Conservation (phyloP, 2,329 filamentous ascomycete species). For the Talaromyces sp. region DNA sequence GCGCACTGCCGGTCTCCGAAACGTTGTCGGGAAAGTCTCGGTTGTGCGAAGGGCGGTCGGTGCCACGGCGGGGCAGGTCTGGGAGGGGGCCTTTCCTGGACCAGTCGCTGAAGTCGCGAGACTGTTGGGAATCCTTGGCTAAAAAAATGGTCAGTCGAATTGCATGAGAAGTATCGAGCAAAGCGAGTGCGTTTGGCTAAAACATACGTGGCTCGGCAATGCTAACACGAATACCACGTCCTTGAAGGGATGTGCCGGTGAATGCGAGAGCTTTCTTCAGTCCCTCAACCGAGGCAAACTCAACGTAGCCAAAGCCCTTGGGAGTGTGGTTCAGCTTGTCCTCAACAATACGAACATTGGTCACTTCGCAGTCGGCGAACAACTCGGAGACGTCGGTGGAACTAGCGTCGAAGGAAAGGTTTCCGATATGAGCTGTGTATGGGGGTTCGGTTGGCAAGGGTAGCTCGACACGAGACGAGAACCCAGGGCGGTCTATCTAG, state of each 20-base stretch:
- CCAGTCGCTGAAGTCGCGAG: conserved; percentile 83
- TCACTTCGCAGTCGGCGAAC: conserved; percentile 76
- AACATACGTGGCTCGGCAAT: conserved; percentile 88
- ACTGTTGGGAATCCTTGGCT: conserved; percentile 75
- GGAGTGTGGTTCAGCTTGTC: conserved; percentile 90
- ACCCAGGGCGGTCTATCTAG: conserved; percentile 33
- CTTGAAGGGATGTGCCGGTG: conserved; percentile 77
- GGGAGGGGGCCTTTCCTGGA: conserved; percentile 85
- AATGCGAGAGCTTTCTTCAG: conserved; percentile 84
- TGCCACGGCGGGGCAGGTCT: conserved; percentile 58
- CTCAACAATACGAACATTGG: conserved; percentile 91
- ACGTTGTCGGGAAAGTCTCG: conserved; percentile 47
- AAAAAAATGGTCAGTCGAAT: conserved; percentile 29
- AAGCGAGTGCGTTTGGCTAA: not conserved
- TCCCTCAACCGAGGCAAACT: conserved; percentile 82
- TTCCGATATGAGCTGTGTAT: conserved; percentile 92
- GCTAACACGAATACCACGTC: conserved; percentile 85
- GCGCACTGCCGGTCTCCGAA: conserved; percentile 56
- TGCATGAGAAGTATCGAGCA: not conserved
- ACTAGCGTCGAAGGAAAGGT: conserved; percentile 91
- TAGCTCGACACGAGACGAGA: conserved; percentile 57
- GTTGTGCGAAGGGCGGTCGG: conserved; percentile 47
- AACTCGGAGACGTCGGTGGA: conserved; percentile 77
- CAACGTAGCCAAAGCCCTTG: conserved; percentile 97
- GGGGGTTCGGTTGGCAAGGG: conserved; percentile 89